Base-by-base conservation (phyloP, 2,329 filamentous ascomycete species). In the Stemphylium vesicarium region DNA sequence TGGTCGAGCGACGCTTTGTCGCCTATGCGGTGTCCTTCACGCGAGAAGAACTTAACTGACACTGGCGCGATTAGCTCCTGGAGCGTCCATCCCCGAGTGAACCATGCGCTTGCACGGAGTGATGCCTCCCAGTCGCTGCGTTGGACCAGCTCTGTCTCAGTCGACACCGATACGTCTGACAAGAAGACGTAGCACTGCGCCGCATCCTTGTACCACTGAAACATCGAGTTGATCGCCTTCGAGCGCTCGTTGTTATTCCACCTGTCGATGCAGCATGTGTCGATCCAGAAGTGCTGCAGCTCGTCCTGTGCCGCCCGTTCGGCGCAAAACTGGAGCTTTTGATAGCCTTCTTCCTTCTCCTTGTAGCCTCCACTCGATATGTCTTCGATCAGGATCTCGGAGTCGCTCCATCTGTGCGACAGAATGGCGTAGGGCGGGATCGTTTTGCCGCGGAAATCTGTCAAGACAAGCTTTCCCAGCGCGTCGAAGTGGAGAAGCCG, bases 351-450 rank as follows among this genome's bases (percentile, higher is more conserved):
- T 49, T 58, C 48, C 24, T 56, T 56, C 16, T 48, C 10, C 50
- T 56, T 60, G 33, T 60, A 59, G 16, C 12, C 41, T 13, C 37
- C 43, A 35, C 38, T 56, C 24, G 15, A 32, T 52, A 69, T 35
- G 50, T 73, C 64, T 56, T 68, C 51, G 38, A 71, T 59, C 24
- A 61, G 65, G 26, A 70, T 54, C 61, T 76, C 69, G 12, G 67
- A 65, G 38, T 64, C 48, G 18, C 55, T 45, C 72, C 71, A 75
- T 49, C 62, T 68, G 56, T 76, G 73, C 18, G 71, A 76, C 10
- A 76, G 68, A 41, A 75, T 75, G 7, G 70, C 72, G 50, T 74
- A 74, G 37, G 51, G 60, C 41, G 54, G 56, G 32, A 58, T 58
- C 8, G 40, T 35, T 31, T 62, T 60, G 42, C 54, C 36, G 42